Base-by-base conservation (phyloP, 1,284 basidiomycete species). In the Puccinia horiana region DNA sequence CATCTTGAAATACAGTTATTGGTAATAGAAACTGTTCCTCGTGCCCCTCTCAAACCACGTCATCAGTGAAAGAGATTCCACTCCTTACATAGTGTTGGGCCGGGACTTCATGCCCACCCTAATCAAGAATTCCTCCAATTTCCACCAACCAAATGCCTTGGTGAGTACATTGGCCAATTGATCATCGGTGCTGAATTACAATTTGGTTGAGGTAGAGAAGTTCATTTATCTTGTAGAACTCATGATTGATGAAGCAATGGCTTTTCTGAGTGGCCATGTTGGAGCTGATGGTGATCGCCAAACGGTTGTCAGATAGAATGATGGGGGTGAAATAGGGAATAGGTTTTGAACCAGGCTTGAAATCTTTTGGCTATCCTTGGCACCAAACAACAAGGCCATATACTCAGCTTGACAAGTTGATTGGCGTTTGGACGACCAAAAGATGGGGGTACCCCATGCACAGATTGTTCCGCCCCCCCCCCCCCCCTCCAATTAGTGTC, bases 401-500 rank as follows among this genome's bases (percentile, higher is more conserved):
- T 76, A 76, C 42, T 61, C 54, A 42, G 49, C 52, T 20, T 76
- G 74, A 61, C 49, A 76, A 0, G 74, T 76, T n/a, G 54, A 76
- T 32, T 76, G 74, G 8, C 74, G 9, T 26, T 58, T 76, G 12
- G 74, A 75, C 18, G 35, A 47, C 73, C 73, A 75, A 9, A 32
- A 44, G 16, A 75, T 40, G 4, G 73, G 52, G 14, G 35, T 26
- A 2, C 52, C 52, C 49, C 54, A 75, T 75, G 54, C 4, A 40
- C 35, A 6, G 73, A 75, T 40, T 23, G 47, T 1, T 18, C 47
- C 6, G 26, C 47, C 32, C 58, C 52, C n/a, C 73, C 73, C 11
- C 73, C 73, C n/a, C n/a, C n/a, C n/a, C n/a, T n/a, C 73, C 73
- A 75, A 35, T 75, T 75, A 18, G 73, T 52, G 26, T 75, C 52